Conservation (phyloP, 2,329 filamentous ascomycete genomes). For the Paecilomyces niveus region DNA sequence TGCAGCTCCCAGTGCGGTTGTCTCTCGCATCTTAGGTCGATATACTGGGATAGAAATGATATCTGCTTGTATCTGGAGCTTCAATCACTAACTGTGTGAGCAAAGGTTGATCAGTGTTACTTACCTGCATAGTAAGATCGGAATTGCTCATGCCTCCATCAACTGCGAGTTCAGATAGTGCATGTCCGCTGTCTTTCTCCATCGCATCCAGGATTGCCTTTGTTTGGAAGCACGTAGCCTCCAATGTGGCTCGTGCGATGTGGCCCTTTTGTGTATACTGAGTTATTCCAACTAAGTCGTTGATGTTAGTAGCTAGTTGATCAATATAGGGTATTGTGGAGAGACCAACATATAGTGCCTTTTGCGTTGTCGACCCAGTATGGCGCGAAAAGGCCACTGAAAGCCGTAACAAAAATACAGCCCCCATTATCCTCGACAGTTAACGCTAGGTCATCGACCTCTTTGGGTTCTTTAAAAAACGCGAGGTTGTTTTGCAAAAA, state of each 20-base stretch:
- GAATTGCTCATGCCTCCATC: slow-evolving; percentile 87
- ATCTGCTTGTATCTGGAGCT: slow-evolving; percentile 65
- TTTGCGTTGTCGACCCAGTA: slow-evolving; percentile 96
- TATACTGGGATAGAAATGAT: slow-evolving; percentile 73
- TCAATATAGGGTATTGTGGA: neutral
- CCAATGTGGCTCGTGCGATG: slow-evolving; percentile 79
- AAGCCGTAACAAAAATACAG: slow-evolving; percentile 81
- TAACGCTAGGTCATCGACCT: slow-evolving; percentile 57
- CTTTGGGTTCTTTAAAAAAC: slow-evolving; percentile 53
- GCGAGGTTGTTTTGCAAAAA: slow-evolving; percentile 61
- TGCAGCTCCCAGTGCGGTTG: slow-evolving; percentile 75
- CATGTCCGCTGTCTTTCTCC: slow-evolving; percentile 75
- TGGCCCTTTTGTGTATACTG: slow-evolving; percentile 80
- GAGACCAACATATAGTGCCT: slow-evolving; percentile 65
- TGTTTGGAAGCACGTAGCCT: slow-evolving; percentile 88
- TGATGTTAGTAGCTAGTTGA: slow-evolving; percentile 4
- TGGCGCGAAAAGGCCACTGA: slow-evolving; percentile 82
- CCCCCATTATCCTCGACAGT: slow-evolving; percentile 71
- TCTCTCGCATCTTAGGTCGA: slow-evolving; percentile 79
- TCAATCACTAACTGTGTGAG: slow-evolving; percentile 5
- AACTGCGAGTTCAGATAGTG: slow-evolving; percentile 69
- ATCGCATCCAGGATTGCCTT: slow-evolving; percentile 90
- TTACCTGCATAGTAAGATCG: slow-evolving; percentile 74
- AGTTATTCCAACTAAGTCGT: slow-evolving; percentile 64
- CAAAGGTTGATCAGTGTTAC: slow-evolving; percentile 15